Percentiles rank a stretch among this genome's conserved stretches.
Conservation (phyloP, 495 filamentous ascomycete species). For the Penicillium diatomitis region DNA sequence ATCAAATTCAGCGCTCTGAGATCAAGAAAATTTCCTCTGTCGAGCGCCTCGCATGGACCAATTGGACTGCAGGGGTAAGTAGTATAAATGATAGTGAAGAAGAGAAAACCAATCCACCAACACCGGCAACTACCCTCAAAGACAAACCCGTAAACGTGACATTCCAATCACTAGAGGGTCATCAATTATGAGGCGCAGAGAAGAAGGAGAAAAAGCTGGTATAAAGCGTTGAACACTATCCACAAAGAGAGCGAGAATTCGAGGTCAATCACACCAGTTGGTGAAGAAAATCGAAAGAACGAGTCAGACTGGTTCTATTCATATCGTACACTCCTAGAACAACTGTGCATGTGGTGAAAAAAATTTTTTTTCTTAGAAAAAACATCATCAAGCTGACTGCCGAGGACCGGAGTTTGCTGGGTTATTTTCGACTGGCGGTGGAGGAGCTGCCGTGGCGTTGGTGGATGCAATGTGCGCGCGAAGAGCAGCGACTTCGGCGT, state of each 20-base stretch:
- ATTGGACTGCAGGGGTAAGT: too few species aligned
- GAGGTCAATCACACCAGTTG: not conserved
- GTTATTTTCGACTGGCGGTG: constrained; percentile 16
- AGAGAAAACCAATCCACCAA: not conserved
- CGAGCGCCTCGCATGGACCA: too few species aligned
- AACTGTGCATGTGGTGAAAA: not conserved
- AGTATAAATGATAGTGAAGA: too few species aligned
- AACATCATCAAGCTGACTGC: constrained; percentile 8
- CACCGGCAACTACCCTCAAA: constrained; percentile 10
- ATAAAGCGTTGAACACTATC: constrained; percentile 6
- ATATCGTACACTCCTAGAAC: constrained; percentile 18
- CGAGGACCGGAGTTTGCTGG: constrained; percentile 16
- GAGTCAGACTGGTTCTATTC: not conserved
- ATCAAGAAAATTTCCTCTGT: too few species aligned
- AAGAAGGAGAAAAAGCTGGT: not conserved
- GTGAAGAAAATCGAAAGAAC: not conserved
- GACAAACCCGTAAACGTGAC: not conserved
- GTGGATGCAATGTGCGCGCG: constrained; percentile 31
- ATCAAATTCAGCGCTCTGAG: too few species aligned
- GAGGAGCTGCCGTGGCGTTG: constrained; percentile 14
- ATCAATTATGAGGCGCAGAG: too few species aligned
- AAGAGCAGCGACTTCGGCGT: constrained; percentile 31
- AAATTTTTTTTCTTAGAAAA: too few species aligned
- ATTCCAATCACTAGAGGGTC: too few species aligned
- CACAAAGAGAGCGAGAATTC: constrained; percentile 6